phyloP scores from a whole-genome alignment of 1,139 yeast species.

The Diutina siamensis region DNA sequence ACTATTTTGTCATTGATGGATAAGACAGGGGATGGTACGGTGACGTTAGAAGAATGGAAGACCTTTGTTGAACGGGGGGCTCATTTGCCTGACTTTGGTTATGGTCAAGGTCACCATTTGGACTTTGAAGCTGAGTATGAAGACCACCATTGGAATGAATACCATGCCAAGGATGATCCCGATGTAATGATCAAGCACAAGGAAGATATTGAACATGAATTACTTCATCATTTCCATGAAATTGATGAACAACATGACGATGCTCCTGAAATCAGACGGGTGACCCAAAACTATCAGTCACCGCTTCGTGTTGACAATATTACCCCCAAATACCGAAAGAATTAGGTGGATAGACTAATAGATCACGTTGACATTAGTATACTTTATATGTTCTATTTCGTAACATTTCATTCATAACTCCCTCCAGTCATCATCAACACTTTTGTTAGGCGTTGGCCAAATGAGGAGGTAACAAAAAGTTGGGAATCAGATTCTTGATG shows the following conservation, averaged over 20 bases:
- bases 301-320: constrained; percentile 27
- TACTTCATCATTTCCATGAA: constrained; percentile 78
- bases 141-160: constrained; percentile 87
- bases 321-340: constrained; percentile 19
- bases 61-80: constrained; percentile 53
- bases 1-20: constrained; percentile 54
- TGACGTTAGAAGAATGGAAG: constrained; percentile 63
- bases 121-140: constrained; percentile 92
- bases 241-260: constrained; percentile 59
- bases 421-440: too few relatives aligned
- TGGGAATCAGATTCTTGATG: constrained; percentile 89
- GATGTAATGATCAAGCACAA: constrained; percentile 69
- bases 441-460: constrained; percentile 21
- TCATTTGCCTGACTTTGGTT: constrained; percentile 81
- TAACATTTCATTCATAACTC: too few relatives aligned
- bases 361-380: too few relatives aligned
- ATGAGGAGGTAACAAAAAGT: constrained; percentile 90
- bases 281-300: constrained; percentile 19
- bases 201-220: constrained; percentile 85
- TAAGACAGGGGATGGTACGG: constrained; percentile 49
- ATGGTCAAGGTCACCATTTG: constrained; percentile 95
- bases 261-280: constrained; percentile 29
- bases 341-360: background rate
- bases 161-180: constrained; percentile 74
- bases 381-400: too few relatives aligned